phyloP scores from a whole-genome alignment of 1,284 basidiomycete species.

The Porodaedalea pini region DNA sequence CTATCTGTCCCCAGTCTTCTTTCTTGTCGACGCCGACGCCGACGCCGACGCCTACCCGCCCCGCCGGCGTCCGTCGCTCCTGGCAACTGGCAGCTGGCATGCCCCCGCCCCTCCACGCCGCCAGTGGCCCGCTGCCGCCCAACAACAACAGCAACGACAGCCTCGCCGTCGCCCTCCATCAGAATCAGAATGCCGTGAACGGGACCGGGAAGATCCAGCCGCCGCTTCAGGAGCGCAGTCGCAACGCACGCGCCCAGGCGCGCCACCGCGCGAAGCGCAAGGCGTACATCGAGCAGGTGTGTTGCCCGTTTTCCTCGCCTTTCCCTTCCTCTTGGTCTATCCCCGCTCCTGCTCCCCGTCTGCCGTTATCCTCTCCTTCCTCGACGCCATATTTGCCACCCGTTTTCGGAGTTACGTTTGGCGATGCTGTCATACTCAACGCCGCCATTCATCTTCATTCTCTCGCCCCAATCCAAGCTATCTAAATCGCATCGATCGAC shows the following conservation, averaged over 20 bases:
- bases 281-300: conserved; percentile 86
- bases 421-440: conserved; percentile 6
- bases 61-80: not conserved
- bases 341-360: not conserved
- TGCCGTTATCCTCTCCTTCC: not conserved
- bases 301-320: conserved; percentile 25
- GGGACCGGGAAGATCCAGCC: not conserved
- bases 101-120: not conserved
- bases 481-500: conserved; percentile 1
- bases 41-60: not conserved
- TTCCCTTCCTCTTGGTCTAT: not conserved
- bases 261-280: conserved; percentile 89
- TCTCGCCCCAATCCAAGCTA: conserved; percentile 14
- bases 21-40: not conserved
- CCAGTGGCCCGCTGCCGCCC: not conserved
- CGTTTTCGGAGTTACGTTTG: not conserved
- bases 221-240: conserved; percentile 9
- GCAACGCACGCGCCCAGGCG: conserved; percentile 59
- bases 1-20: not conserved
- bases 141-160: not conserved
- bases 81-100: not conserved
- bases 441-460: conserved; percentile 19
- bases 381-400: conserved; percentile 12
- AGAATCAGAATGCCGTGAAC: not conserved
- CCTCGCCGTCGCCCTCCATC: not conserved